These are phyloP conservation scores for Ascocoryne sarcoides DNA, from an alignment of 2,329 filamentous ascomycete genomes.

Conservation along the genomic window DNA sequence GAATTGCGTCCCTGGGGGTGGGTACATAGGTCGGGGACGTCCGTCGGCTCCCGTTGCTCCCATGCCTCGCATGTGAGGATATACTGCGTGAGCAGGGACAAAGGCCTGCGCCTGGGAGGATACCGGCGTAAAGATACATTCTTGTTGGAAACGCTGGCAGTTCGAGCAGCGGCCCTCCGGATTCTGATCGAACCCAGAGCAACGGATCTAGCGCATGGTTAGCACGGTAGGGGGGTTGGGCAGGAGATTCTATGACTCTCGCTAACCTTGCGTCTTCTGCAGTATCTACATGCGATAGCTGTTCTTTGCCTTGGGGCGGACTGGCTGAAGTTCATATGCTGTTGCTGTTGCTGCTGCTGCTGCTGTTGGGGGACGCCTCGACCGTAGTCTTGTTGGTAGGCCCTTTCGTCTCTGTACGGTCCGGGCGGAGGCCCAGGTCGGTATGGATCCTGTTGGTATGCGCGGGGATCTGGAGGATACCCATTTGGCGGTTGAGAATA, in stretches of 20 bases:
- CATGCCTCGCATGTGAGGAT: conserved; percentile 41
- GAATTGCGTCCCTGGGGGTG: conserved; percentile 25
- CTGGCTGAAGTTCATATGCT: conserved; percentile 30
- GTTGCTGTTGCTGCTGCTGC: conserved; percentile 18
- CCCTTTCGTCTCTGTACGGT: conserved; percentile 21
- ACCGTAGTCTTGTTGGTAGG: conserved; percentile 22
- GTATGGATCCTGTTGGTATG: conserved; percentile 23
- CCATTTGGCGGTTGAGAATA: conserved; percentile 18
- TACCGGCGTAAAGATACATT: conserved; percentile 70
- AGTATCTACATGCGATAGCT: conserved; percentile 52
- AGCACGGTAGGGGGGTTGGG: conserved; percentile 4
- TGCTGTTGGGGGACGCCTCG: conserved; percentile 20
- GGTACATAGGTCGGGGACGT: conserved; percentile 22
- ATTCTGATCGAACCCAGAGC: conserved; percentile 65
- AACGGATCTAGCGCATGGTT: conserved; percentile 51
- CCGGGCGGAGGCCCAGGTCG: conserved; percentile 13
- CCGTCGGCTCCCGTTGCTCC: conserved; percentile 27
- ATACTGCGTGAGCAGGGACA: conserved; percentile 62
- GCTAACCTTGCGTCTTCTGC: conserved; percentile 48
- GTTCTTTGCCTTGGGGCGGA: conserved; percentile 51
- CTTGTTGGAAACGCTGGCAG: conserved; percentile 65
- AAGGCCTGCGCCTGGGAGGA: conserved; percentile 68
- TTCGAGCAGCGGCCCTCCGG: conserved; percentile 66
- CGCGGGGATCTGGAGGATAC: conserved; percentile 20
- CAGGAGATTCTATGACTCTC: neutral